phyloP scores from a whole-genome alignment of 768 basidiomycete species.

The Epithele typhae region DNA sequence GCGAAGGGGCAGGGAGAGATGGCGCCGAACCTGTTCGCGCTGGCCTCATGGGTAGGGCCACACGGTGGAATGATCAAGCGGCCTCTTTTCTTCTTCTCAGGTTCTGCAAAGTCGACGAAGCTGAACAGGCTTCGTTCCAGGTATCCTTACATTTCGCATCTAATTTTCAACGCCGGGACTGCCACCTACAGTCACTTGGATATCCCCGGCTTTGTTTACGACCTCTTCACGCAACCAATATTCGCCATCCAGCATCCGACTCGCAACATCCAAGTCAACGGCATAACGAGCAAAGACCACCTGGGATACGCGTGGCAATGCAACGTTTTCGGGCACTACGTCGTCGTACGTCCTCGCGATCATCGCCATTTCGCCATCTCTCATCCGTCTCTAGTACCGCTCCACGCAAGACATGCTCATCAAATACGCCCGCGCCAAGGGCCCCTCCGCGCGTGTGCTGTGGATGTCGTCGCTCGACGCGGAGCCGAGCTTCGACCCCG shows the following conservation, averaged over 20 bases:
- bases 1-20: too few relatives aligned
- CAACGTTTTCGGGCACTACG: constrained; percentile 80
- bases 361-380: neutral
- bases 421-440: constrained; percentile 32
- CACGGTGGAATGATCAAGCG: too few relatives aligned
- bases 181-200: constrained; percentile 53
- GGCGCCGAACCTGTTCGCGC: too few relatives aligned
- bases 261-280: constrained; percentile 54
- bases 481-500: constrained; percentile 46
- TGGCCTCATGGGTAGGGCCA: too few relatives aligned
- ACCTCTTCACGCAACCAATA: constrained; percentile 44
- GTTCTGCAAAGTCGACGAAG: neutral
- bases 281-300: constrained; percentile 61
- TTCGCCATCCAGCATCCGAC: constrained; percentile 47
- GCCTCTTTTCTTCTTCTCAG: neutral
- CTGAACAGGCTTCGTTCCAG: constrained; percentile 33
- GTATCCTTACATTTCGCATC: constrained; percentile 75
- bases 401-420: constrained; percentile 50
- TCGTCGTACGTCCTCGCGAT: constrained; percentile 47
- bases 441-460: constrained; percentile 53
- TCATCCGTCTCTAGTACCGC: constrained; percentile 50
- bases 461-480: constrained; percentile 80
- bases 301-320: constrained; percentile 83
- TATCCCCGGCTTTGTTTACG: constrained; percentile 41
- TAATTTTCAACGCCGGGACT: constrained; percentile 78